A percentile compares a stretch with the other conserved stretches of the same genome.
Conservation (phyloP, 2,329 filamentous ascomycete species). For the Cladosporium colombiae region DNA sequence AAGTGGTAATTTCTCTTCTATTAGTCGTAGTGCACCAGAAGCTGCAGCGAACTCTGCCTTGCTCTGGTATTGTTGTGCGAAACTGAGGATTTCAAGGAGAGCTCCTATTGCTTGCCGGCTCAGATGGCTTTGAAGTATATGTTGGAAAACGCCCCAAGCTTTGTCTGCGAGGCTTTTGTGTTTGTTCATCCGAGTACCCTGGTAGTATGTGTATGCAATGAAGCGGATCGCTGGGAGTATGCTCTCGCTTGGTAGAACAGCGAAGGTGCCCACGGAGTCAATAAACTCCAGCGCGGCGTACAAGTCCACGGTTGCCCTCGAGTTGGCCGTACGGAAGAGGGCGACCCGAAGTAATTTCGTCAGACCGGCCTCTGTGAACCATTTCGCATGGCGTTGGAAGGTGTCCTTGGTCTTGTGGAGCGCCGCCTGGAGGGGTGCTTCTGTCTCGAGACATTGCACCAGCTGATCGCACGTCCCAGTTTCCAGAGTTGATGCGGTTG, state of each 20-base stretch:
- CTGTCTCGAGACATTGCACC: constrained; percentile 11
- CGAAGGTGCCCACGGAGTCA: constrained; percentile 34
- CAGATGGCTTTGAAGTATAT: constrained; percentile 35
- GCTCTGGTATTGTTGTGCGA: constrained; percentile 23
- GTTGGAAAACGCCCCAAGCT: constrained; percentile 31
- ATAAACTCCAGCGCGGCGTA: constrained; percentile 33
- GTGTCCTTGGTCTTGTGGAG: constrained; percentile 29
- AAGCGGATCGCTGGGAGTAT: constrained; percentile 30
- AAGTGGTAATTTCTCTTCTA: constrained; percentile 29
- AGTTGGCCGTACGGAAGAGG: constrained; percentile 30
- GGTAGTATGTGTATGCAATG: constrained; percentile 35
- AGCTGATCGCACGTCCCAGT: constrained; percentile 8
- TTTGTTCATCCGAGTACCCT: constrained; percentile 33
- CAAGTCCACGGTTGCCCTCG: constrained; percentile 33
- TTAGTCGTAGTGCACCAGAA: constrained; percentile 35
- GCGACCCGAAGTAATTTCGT: constrained; percentile 27
- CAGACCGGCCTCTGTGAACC: constrained; percentile 33
- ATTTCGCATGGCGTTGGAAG: constrained; percentile 36
- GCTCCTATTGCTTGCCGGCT: constrained; percentile 30
- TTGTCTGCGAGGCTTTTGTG: constrained; percentile 31
- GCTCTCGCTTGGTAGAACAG: constrained; percentile 27
- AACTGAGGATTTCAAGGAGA: constrained; percentile 30
- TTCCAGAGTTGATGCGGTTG: background rate
- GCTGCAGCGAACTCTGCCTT: constrained; percentile 30
- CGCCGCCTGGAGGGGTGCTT: constrained; percentile 19